Evolutionary conservation across 805 yeast genomes (phyloP).

Genomic region (Wickerhamomyces pijperi): DNA sequence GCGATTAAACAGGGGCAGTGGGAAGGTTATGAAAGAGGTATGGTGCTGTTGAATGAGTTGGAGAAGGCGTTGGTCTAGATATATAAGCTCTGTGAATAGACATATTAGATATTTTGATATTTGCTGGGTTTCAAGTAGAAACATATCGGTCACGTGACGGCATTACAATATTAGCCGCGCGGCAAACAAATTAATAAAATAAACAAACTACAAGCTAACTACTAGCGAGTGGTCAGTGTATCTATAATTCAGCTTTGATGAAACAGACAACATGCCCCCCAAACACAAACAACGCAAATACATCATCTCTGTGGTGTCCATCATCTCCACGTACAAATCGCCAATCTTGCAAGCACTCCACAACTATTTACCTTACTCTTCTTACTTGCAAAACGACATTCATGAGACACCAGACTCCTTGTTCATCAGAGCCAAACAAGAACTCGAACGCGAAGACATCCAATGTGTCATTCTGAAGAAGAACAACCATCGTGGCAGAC

Average conservation of each 20-base stretch:
- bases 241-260: too few species aligned
- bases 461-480: not conserved
- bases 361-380: not conserved
- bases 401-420: not conserved
- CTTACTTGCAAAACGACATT: not conserved
- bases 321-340: not conserved
- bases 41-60: not conserved
- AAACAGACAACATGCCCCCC: too few species aligned
- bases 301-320: not conserved
- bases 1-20: constrained; percentile 16
- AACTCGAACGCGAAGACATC: not conserved
- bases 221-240: too few species aligned
- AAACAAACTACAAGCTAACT: too few species aligned
- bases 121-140: too few species aligned
- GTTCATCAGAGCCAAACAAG: not conserved
- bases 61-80: too few species aligned
- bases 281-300: not conserved
- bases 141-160: too few species aligned
- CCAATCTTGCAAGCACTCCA: not conserved
- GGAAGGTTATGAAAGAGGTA: constrained; percentile 19
- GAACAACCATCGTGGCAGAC: not conserved
- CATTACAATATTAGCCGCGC: too few species aligned
- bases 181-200: too few species aligned
- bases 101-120: too few species aligned
- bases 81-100: too few species aligned